These are phyloP conservation scores for Leucosporidium scottii DNA, from an alignment of 768 basidiomycete species.

Conservation along the genomic window DNA sequence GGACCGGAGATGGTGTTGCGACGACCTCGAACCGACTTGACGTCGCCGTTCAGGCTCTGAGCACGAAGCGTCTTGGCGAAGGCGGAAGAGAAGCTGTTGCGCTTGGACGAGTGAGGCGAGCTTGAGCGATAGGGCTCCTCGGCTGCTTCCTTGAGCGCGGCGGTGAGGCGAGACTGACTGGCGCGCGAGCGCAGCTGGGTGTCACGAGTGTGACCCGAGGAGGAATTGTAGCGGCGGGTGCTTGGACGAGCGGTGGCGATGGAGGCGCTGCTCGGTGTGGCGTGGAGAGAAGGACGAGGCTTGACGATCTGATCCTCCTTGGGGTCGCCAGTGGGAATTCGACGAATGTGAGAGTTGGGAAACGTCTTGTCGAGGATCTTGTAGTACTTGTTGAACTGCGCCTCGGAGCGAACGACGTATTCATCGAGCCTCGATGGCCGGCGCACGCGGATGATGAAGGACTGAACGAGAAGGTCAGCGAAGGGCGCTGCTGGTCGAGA, in stretches of 20 bases:
- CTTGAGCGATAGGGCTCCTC: not conserved
- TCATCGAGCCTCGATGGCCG: conserved; percentile 24
- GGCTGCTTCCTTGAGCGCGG: not conserved
- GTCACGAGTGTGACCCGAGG: not conserved
- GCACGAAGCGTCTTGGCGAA: conserved; percentile 21
- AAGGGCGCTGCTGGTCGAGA: not conserved
- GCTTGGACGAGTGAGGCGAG: not conserved
- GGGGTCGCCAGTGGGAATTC: conserved; percentile 16
- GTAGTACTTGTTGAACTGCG: conserved; percentile 18
- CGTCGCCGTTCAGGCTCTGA: conserved; percentile 13
- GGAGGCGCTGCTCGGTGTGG: conserved; percentile 6
- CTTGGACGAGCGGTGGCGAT: conserved; percentile 9
- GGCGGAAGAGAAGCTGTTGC: conserved; percentile 4
- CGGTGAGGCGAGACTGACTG: not conserved
- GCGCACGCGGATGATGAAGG: conserved; percentile 28
- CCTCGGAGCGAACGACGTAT: conserved; percentile 19
- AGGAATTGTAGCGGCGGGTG: conserved; percentile 7
- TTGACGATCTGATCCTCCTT: conserved; percentile 21
- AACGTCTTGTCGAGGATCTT: conserved; percentile 5
- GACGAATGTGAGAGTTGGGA: conserved; percentile 24
- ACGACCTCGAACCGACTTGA: conserved; percentile 2
- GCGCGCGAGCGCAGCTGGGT: not conserved
- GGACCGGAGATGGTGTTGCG: conserved; percentile 5
- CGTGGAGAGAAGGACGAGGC: conserved; percentile 2
- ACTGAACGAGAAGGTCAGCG: not conserved